Evolutionary conservation across 2,329 filamentous ascomycete species (phyloP).

Genomic region (Aspergillus tamarii): DNA sequence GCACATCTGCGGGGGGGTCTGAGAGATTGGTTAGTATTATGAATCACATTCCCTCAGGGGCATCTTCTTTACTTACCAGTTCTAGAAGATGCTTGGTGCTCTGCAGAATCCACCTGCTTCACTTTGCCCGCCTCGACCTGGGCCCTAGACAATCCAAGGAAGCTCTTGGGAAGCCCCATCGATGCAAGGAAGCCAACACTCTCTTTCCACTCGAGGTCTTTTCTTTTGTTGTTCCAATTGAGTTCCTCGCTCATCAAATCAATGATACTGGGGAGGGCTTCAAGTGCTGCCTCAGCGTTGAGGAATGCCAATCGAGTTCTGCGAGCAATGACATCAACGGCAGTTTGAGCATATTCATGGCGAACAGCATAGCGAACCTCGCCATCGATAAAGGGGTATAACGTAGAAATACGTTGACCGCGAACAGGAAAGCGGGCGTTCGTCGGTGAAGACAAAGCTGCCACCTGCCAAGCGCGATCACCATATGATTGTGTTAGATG

Average conservation of each 20-base stretch:
- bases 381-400: constrained; percentile 91
- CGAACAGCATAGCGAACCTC: constrained; percentile 86
- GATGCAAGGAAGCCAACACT: constrained; percentile 61
- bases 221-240: constrained; percentile 72
- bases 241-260: constrained; percentile 88
- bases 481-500: constrained; percentile 87
- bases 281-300: constrained; percentile 86
- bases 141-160: constrained; percentile 57
- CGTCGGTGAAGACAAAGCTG: constrained; percentile 75
- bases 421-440: constrained; percentile 79
- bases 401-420: constrained; percentile 74
- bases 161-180: constrained; percentile 65
- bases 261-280: constrained; percentile 81
- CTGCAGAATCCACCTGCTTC: constrained; percentile 46
- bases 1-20: constrained; percentile 33
- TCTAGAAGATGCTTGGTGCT: constrained; percentile 46
- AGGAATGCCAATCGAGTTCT: constrained; percentile 85
- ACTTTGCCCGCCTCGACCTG: constrained; percentile 62
- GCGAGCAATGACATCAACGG: constrained; percentile 83
- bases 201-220: constrained; percentile 81
- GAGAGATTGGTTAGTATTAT: background rate
- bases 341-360: constrained; percentile 90
- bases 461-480: constrained; percentile 89
- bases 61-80: constrained; percentile 38
- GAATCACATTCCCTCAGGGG: background rate